Base-by-base conservation (phyloP, 768 basidiomycete genomes). In the Pleurotus salmoneostramineus region DNA sequence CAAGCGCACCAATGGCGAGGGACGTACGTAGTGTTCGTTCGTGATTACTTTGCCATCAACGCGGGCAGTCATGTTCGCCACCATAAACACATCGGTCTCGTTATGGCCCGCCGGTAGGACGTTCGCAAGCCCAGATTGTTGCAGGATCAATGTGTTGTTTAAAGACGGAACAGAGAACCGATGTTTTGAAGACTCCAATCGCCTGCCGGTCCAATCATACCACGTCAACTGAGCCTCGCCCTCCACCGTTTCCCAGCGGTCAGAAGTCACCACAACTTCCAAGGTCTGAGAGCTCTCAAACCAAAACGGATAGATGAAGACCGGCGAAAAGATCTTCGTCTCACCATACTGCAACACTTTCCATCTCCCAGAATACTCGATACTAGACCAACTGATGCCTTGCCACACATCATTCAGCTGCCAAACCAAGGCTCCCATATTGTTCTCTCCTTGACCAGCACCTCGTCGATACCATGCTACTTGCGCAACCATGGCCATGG, bases 401-500 rank as follows among this genome's bases (percentile, higher is more conserved):
- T 84, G 82, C 83, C 82, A 83, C 56, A 84, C 82, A 64, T 83
- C 81, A 61, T 84, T 83, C 56, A 83, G 72, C 64, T 83, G 82
- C 82, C 81, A 84, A 5, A 84, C 79, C 32, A 84, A 68, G 10
- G 79, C 80, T 6, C 83, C 83, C 33, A 85, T 71, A 66, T 84
- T 83, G 62, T 83, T 79, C 68, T 84, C 82, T 57, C 78, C 77
- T 48, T 73, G 72, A 5, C 83, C 83, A 0, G 83, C 80, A n/a
- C 83, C 82, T 35, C 77, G 79, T 36, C 83, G 72, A 68, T 85
- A 85, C 73, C 76, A 85, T 5, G 82, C 77, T 43, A 84, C 77
- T 64, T 85, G 72, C n/a, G 82, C 74, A n/a, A 77, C 72, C 73
- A 84, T 83, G 46, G 79, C 77, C 75, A 84, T 77, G 15, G 78